Evolutionary conservation across 2,329 filamentous ascomycete species (phyloP).

Genomic region (Colletotrichum musicola): DNA sequence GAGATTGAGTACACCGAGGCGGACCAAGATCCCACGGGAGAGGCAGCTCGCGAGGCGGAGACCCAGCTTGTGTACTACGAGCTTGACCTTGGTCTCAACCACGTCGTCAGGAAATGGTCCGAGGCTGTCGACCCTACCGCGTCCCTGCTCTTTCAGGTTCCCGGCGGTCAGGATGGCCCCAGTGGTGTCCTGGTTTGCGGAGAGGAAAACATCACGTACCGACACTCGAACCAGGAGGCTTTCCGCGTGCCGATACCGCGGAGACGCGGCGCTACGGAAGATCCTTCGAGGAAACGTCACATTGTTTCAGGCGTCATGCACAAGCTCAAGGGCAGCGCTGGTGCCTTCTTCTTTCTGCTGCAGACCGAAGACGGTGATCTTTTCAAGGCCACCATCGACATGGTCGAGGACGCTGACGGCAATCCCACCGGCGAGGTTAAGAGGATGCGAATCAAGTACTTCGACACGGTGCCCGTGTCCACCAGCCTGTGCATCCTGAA

Average conservation of each 20-base stretch:
- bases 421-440: conserved; percentile 85
- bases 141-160: conserved; percentile 93
- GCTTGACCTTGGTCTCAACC: conserved; percentile 94
- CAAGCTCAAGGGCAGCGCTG: conserved; percentile 84
- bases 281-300: conserved; percentile 88
- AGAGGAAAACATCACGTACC: conserved; percentile 94
- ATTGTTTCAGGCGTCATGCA: conserved; percentile 97
- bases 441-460: conserved; percentile 94
- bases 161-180: conserved; percentile 91
- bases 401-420: conserved; percentile 84
- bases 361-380: conserved; percentile 98
- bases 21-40: conserved; percentile 90
- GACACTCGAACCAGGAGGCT: conserved; percentile 93
- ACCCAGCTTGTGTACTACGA: conserved; percentile 98
- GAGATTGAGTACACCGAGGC: conserved; percentile 94
- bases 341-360: conserved; percentile 96
- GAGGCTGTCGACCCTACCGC: conserved; percentile 92
- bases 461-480: conserved; percentile 93
- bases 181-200: conserved; percentile 96
- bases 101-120: conserved; percentile 96
- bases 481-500: conserved; percentile 92
- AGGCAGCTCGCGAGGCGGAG: conserved; percentile 84
- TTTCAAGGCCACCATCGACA: conserved; percentile 95
- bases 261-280: conserved; percentile 87
- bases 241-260: conserved; percentile 92